Evolutionary conservation across 2,329 filamentous ascomycete genomes (phyloP).

Genomic region (Thielaviopsis musarum): DNA sequence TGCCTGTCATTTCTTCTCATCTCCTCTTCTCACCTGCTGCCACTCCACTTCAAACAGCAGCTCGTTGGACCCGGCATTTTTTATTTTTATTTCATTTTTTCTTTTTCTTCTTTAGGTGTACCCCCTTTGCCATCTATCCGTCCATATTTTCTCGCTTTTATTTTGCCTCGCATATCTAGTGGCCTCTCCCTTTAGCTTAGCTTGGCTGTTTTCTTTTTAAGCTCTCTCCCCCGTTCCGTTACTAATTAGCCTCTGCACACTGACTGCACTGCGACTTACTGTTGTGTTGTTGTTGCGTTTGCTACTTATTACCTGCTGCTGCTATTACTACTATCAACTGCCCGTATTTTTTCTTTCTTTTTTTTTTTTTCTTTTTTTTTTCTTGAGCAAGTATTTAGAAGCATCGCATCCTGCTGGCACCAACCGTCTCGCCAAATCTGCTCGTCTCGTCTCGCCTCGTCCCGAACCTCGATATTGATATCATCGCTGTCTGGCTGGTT

Average conservation of each 20-base stretch:
- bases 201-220: constrained; percentile 5
- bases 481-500: constrained; percentile 3
- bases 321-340: neutral
- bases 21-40: too few relatives aligned
- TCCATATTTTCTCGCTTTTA: neutral
- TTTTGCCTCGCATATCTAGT: neutral
- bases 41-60: too few relatives aligned
- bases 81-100: neutral
- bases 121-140: neutral
- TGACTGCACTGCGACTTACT: neutral
- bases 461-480: constrained; percentile 7
- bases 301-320: neutral
- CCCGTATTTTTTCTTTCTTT: neutral
- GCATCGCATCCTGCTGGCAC: constrained; percentile 12
- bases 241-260: neutral
- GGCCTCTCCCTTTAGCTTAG: constrained; percentile 2
- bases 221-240: neutral
- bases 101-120: neutral
- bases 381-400: constrained; percentile 9
- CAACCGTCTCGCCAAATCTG: constrained; percentile 10
- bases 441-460: constrained; percentile 10
- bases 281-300: neutral
- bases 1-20: too few relatives aligned
- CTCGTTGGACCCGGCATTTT: neutral
- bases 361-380: neutral